Evolutionary conservation across 2,329 filamentous ascomycete genomes (phyloP).

Genomic region (Scleromitrula shiraiana): DNA sequence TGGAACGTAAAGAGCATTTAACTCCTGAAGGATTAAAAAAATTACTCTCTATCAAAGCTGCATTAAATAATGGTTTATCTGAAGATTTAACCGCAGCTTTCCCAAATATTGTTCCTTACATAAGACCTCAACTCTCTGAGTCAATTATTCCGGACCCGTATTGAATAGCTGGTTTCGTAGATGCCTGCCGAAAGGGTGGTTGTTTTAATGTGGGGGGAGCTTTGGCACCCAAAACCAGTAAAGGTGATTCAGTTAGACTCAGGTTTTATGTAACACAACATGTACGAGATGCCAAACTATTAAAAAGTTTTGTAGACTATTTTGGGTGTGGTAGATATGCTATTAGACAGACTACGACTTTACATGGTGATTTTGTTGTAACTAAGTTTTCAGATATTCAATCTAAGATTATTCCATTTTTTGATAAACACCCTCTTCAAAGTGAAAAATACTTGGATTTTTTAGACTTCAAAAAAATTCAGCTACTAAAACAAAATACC

Average conservation of each 20-base stretch:
- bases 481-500: too few species aligned
- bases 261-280: not conserved
- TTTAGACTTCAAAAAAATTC: not conserved
- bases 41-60: not conserved
- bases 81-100: not conserved
- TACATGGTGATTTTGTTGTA: too few species aligned
- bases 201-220: too few species aligned
- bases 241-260: not conserved
- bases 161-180: too few species aligned
- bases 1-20: not conserved
- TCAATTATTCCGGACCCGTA: too few species aligned
- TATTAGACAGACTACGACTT: too few species aligned
- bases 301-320: slow-evolving; percentile 1
- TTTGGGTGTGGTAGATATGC: not conserved
- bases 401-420: not conserved
- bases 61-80: not conserved
- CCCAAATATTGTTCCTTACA: not conserved
- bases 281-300: slow-evolving; percentile 1
- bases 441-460: not conserved
- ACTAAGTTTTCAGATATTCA: not conserved
- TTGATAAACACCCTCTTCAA: not conserved
- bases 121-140: too few species aligned
- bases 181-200: too few species aligned
- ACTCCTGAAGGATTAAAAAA: not conserved
- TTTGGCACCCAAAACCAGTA: too few species aligned